Percentiles rank a stretch among this genome's conserved stretches.
phyloP scores from a whole-genome alignment of 2,329 filamentous ascomycete genomes.

The Dichotomopilus funicola region DNA sequence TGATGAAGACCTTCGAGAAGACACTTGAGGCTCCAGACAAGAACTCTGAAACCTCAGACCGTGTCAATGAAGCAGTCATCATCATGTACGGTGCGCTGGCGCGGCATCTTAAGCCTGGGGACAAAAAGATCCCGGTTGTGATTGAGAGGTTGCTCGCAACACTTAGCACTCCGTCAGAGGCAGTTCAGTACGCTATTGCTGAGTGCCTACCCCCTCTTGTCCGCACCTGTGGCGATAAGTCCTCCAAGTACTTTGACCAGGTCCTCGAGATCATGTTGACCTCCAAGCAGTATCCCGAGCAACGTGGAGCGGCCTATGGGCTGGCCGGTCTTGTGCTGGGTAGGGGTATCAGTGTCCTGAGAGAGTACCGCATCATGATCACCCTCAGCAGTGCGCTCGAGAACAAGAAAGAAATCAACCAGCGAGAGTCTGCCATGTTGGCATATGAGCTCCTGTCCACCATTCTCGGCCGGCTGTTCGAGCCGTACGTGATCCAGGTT shows the following conservation, averaged over 20 bases:
- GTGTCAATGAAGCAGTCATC: conserved; percentile 93
- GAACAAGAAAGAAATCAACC: conserved; percentile 87
- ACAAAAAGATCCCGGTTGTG: conserved; percentile 79
- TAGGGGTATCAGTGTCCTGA: conserved; percentile 73
- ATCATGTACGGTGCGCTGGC: conserved; percentile 95
- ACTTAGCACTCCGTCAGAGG: conserved; percentile 89
- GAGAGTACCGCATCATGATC: conserved; percentile 80
- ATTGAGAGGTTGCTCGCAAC: conserved; percentile 81
- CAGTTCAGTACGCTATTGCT: conserved; percentile 92
- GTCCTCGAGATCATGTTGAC: conserved; percentile 77
- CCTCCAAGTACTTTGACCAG: conserved; percentile 71
- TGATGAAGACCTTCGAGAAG: conserved; percentile 88
- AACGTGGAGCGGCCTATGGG: conserved; percentile 90
- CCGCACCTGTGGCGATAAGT: conserved; percentile 69
- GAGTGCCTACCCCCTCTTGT: conserved; percentile 91
- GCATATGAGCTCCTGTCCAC: conserved; percentile 86
- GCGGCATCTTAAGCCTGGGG: conserved; percentile 76
- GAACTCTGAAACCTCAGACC: conserved; percentile 72
- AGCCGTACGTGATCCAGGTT: conserved; percentile 94
- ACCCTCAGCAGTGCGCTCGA: conserved; percentile 77
- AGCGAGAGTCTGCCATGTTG: conserved; percentile 81
- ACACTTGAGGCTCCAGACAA: conserved; percentile 82
- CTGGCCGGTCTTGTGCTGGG: conserved; percentile 84
- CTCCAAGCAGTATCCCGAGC: conserved; percentile 85
- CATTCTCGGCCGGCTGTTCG: conserved; percentile 81